Base-by-base conservation (phyloP, 768 basidiomycete genomes). In the Chalciporus pseudorubinellus region DNA sequence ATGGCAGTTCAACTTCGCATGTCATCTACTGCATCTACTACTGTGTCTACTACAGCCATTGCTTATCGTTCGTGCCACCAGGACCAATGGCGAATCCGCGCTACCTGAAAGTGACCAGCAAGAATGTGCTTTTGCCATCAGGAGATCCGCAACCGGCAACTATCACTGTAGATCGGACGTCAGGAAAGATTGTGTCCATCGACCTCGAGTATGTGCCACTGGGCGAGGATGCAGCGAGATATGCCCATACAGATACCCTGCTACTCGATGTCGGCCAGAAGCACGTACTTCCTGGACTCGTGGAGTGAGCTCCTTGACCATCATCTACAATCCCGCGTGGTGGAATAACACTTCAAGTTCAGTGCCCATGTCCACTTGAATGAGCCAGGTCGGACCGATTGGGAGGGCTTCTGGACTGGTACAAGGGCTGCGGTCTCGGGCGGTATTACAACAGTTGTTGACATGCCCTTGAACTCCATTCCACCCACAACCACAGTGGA, bases 391-490 rank as follows among this genome's bases (percentile, higher is more conserved):
- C 83, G 94, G 21, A 92, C 91, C 3, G 84, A 87, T 52, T 97
- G 94, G 94, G 94, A 97, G 64, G 94, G 94, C 0, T 95, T 97
- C 66, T 81, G 78, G 72, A 90, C 92, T 0, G 94, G 92, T n/a
- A 95, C 94, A 1, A 73, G 76, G 48, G 95, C 95, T 18, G 95
- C 95, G 1, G 83, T 85, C 2, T 88, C 92, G 1, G 95, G 95
- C 19, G 97, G 95, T 7, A 83, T 98, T n/a, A 98, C 95, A 8
- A 92, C 92, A 6, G 74, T 98, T 19, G 86, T 98, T 28, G 97
- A 98, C 71, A 99, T 98, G 95, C 97, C 95, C 3, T 75, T 99
- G 48, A 98, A 99, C 69, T 95, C 94, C 2, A 90, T 98, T 48
- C 95, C 95, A 1, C 93, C 97, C 0, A 98, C 97, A 1, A 95